A percentile compares a stretch with the other conserved stretches of the same genome.
Evolutionary conservation across 2,329 filamentous ascomycete genomes (phyloP).

Genomic region (Xylariaceae sp.): DNA sequence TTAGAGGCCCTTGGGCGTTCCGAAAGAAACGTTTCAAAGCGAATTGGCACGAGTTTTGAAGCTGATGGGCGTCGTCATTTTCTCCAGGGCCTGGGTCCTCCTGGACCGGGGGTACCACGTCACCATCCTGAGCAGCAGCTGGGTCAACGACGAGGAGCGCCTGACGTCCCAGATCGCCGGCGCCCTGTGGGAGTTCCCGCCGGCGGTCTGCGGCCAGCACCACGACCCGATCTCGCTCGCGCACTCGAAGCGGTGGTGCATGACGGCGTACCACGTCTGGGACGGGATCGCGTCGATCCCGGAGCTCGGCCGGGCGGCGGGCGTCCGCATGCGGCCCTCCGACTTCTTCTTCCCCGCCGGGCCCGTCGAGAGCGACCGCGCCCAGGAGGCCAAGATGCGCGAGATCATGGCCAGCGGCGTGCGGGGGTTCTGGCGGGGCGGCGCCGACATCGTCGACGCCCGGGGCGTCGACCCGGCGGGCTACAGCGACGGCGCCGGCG

Average conservation of each 20-base stretch:
- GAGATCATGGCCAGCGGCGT: slow-evolving; percentile 32
- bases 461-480: slow-evolving; percentile 25
- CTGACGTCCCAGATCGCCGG: slow-evolving; percentile 39
- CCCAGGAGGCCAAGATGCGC: slow-evolving; percentile 29
- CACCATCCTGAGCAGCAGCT: slow-evolving; percentile 35
- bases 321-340: slow-evolving; percentile 30
- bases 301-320: slow-evolving; percentile 23
- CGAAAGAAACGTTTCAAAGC: too few relatives aligned
- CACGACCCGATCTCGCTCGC: slow-evolving; percentile 31
- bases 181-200: slow-evolving; percentile 39
- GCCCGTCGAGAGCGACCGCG: slow-evolving; percentile 25
- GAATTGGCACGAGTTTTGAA: too few relatives aligned
- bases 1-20: too few relatives aligned
- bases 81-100: slow-evolving; percentile 34
- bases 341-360: slow-evolving; percentile 32
- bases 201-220: slow-evolving; percentile 36
- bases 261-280: slow-evolving; percentile 34
- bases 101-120: slow-evolving; percentile 36
- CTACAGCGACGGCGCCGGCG: too few relatives aligned
- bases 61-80: too few relatives aligned
- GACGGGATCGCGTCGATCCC: slow-evolving; percentile 29
- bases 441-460: slow-evolving; percentile 29
- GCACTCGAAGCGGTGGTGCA: slow-evolving; percentile 33
- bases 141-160: slow-evolving; percentile 30
- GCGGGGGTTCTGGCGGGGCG: slow-evolving; percentile 28